phyloP scores from a whole-genome alignment of 192 early-diverging fungal species.

The Allomyces macrogynus region DNA sequence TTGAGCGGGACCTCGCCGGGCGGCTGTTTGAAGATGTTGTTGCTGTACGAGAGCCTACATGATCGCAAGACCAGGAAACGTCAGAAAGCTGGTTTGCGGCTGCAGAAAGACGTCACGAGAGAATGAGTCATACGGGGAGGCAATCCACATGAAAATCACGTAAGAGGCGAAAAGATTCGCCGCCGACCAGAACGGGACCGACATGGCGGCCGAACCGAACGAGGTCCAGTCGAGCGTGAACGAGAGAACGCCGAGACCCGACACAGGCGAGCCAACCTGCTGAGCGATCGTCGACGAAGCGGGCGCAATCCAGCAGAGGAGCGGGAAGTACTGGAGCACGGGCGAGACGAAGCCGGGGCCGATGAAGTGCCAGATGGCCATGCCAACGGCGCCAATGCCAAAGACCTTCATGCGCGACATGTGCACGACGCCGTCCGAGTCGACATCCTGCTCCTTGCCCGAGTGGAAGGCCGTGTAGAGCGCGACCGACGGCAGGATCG shows the following conservation, averaged over 20 bases:
- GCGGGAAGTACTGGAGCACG: slow-evolving; percentile 35
- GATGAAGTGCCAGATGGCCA: slow-evolving; percentile 33
- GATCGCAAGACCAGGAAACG: too few relatives aligned
- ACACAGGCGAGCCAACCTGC: not conserved
- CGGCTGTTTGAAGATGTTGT: not conserved
- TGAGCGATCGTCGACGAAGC: not conserved
- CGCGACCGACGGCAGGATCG: slow-evolving; percentile 49
- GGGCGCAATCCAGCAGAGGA: slow-evolving; percentile 33
- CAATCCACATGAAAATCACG: slow-evolving; percentile 52
- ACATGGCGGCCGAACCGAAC: slow-evolving; percentile 29
- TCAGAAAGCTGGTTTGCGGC: too few relatives aligned
- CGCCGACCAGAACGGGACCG: slow-evolving; percentile 46
- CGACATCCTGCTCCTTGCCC: slow-evolving; percentile 12
- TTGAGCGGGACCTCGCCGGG: not conserved
- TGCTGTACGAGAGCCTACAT: not conserved
- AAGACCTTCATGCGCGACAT: slow-evolving; percentile 31
- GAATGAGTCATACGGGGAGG: slow-evolving; percentile 22
- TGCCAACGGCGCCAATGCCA: slow-evolving; percentile 18
- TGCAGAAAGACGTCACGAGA: too few relatives aligned
- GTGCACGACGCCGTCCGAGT: slow-evolving; percentile 1
- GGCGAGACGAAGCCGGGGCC: slow-evolving; percentile 45
- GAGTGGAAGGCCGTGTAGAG: slow-evolving; percentile 62
- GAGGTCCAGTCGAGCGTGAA: slow-evolving; percentile 58
- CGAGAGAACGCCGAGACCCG: slow-evolving; percentile 44
- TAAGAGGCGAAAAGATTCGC: slow-evolving; percentile 52